Evolutionary conservation across 257 asterid genomes (phyloP), one percentile per base, ranked within the genome.

Genomic region (Ligustrum vulgare): DNA sequence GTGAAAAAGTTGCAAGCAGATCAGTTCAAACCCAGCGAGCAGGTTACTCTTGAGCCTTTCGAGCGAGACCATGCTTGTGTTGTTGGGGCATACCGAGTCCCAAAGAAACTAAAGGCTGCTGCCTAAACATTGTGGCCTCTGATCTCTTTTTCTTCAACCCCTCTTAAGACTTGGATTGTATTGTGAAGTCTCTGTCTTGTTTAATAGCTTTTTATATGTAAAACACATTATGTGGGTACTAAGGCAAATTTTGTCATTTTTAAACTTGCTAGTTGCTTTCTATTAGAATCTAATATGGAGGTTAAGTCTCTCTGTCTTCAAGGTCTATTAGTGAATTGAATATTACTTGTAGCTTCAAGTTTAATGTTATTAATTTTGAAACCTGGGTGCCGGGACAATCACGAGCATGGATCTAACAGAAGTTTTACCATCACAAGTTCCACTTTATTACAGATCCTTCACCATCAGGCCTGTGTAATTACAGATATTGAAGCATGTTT

Each of bases 51-150:
- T 0, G 98, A 94, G 65, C 98, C 98, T 0, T 94, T 94, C 6
- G 97, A 91, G 76, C 78, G 98, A 18, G 97, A 94, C 83, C 98
- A 94, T 51, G 98, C 97, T 20, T 94, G 97, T 70, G 98, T 94
- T 1, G 94, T 94, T 8, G 97, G 98, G 49, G 82, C 86, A 28
- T 94, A 94, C 72, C 89, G 98, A 22, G 72, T 88, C 34, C 92
- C 94, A 0, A 91, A 89, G 92, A 90, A 92, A 66, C 86, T 76
- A n/a, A 94, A 91, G 76, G 77, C 83, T 2, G 72, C 81, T 12
- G 84, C 90, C 15, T 87, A 84, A 74, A 16, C 18, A 15, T 47
- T 47, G 56, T 15, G 1, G 20, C 56, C 56, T 23, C 20, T 47
- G 20, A 4, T 13, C 56, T 47, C 15, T 45, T 15, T 43, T 6